Evolutionary conservation across 441 rosid species (phyloP), one percentile per base, ranked within the genome.

Genomic region (Lepidium campestre): DNA sequence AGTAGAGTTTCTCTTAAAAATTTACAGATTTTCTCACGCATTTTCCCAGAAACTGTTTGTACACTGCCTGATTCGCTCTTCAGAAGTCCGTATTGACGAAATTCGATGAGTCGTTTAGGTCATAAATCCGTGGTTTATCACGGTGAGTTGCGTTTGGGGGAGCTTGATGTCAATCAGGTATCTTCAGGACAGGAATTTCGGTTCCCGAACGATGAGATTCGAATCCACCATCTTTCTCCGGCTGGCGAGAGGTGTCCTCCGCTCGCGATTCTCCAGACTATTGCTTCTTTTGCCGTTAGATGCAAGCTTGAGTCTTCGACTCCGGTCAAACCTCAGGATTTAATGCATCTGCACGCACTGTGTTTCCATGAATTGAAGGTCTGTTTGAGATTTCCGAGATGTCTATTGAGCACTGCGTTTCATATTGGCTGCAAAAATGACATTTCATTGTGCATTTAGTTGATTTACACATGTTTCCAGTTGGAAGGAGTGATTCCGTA

Each of bases 291-390:
- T 40, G 78, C 97, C 14, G 89, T 92, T 59, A 78, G 95, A 8
- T 95, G 97, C 79, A 95, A 95, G 86, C 98, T 95, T 37, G 92
- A 90, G 73, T 85, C 98, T 1, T 81, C 83, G 1, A 77, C 88
- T 41, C 82, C 88, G 0, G 67, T 49, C 20, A 90, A 88, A 50
- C 89, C 84, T 44, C 72, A 78, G 11, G 80, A 81, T 79, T 77
- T 95, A 78, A 89, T 87, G 82, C 86, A 79, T 52, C 97, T 95
- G 10, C 99, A 92, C 81, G 88, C 98, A 4, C 73, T 87, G 57
- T 92, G 97, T 82, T 92, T 88, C 80, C 66, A 88, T 57, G 99
- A 92, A 75, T 65, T 65, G 69, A 92, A 90, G 98, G 98, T 92
- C 70, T 2, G 35, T 36, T 62, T 25, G 17, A 48, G 19, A 37